These are phyloP conservation scores for Lathyrus aphaca DNA, from an alignment of 306 rosid genomes.

Conservation along the genomic window DNA sequence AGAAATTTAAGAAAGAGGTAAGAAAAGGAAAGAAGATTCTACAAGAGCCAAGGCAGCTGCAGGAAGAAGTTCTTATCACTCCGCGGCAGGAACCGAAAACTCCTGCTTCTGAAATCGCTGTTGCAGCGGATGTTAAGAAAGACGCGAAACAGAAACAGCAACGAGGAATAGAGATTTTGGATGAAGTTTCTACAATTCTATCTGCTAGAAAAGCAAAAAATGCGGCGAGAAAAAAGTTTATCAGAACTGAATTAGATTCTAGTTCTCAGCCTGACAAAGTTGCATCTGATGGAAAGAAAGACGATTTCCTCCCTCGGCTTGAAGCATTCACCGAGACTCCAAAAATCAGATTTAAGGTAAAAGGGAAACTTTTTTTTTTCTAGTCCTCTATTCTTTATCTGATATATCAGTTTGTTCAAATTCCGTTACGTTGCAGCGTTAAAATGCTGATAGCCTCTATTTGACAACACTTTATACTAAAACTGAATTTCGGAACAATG, in stretches of 20 bases:
- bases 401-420: background rate
- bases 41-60: constrained; percentile 39
- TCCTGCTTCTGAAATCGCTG: constrained; percentile 26
- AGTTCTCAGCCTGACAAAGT: constrained; percentile 31
- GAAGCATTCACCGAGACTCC: constrained; percentile 22
- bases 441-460: background rate
- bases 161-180: constrained; percentile 11
- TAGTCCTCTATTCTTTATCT: background rate
- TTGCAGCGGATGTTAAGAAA: constrained; percentile 23
- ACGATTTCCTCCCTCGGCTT: constrained; percentile 11
- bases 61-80: constrained; percentile 5
- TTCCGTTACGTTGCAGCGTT: background rate
- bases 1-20: background rate
- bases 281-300: constrained; percentile 27
- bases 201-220: constrained; percentile 50
- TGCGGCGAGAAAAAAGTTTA: constrained; percentile 41
- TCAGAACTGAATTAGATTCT: constrained; percentile 24
- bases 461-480: constrained; percentile 2
- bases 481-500: background rate
- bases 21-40: background rate
- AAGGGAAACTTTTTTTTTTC: constrained; percentile 18
- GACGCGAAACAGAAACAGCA: constrained; percentile 16
- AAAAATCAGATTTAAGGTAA: constrained; percentile 42
- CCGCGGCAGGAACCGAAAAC: constrained; percentile 27
- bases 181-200: constrained; percentile 17